Percentiles rank a stretch among this genome's conserved stretches.
Evolutionary conservation across 352 stramenopile genomes (phyloP).

Genomic region (Phytophthora megakarya): DNA sequence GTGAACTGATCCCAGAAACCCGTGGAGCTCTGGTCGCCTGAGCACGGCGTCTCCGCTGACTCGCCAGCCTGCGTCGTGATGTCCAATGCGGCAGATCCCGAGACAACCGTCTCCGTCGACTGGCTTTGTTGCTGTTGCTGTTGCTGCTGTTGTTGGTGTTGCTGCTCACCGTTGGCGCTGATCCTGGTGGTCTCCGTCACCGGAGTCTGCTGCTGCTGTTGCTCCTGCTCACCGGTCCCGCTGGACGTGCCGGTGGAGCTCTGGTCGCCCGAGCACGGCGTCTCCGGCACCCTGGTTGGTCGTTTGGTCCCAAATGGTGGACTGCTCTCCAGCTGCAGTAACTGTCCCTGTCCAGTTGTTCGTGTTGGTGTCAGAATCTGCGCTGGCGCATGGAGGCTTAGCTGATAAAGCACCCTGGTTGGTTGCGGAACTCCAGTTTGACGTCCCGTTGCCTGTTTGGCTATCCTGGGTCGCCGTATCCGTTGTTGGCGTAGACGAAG

Average conservation of each 20-base stretch:
- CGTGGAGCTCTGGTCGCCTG: slow-evolving; percentile 1
- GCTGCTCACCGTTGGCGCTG: slow-evolving; percentile 1
- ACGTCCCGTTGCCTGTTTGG: not conserved
- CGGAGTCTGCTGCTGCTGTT: slow-evolving; percentile 14
- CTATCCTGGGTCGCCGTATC: not conserved
- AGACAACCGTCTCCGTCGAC: slow-evolving; percentile 8
- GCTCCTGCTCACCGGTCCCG: not conserved
- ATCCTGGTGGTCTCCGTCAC: slow-evolving; percentile 11
- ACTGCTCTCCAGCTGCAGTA: slow-evolving; percentile 5
- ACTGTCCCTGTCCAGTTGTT: slow-evolving; percentile 25
- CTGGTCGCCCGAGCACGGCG: slow-evolving; percentile 23
- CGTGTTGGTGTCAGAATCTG: slow-evolving; percentile 5
- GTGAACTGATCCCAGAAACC: too few relatives aligned
- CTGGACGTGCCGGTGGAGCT: not conserved
- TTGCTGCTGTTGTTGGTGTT: slow-evolving; percentile 19
- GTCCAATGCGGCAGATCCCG: too few relatives aligned
- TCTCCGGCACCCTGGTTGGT: slow-evolving; percentile 16
- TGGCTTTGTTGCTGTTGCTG: slow-evolving; percentile 15
- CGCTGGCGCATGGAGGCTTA: slow-evolving; percentile 21
- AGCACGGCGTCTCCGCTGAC: not conserved
- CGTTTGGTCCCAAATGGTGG: not conserved
- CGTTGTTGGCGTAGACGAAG: slow-evolving; percentile 8
- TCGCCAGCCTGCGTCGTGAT: too few relatives aligned
- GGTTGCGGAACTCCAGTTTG: not conserved
- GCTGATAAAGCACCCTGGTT: slow-evolving; percentile 6